phyloP scores from a whole-genome alignment of 257 asterid species.

The Fraxinus pennsylvanica region DNA sequence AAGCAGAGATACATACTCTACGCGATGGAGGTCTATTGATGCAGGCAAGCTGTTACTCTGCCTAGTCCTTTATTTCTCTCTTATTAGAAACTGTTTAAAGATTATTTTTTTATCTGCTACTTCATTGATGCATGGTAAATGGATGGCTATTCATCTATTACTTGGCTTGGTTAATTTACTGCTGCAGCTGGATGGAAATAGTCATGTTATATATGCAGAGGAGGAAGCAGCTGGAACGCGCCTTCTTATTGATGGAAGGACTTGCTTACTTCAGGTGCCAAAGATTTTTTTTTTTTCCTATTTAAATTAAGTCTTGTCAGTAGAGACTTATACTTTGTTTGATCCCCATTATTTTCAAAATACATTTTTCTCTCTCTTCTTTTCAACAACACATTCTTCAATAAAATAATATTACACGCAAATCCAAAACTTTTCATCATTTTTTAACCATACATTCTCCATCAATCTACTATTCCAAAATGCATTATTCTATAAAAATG shows the following conservation, averaged over 20 bases:
- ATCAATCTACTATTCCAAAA: no score
- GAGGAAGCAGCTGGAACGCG: slow-evolving; percentile 99
- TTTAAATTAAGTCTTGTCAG: slow-evolving; percentile 13
- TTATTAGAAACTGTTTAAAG: slow-evolving; percentile 14
- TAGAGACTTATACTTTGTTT: slow-evolving; percentile 4
- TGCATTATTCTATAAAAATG: no score
- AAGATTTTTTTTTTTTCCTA: slow-evolving; percentile 12
- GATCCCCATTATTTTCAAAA: no score
- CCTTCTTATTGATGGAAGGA: slow-evolving; percentile 97
- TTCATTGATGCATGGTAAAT: slow-evolving; percentile 16
- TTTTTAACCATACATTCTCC: no score
- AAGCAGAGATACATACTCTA: slow-evolving; percentile 96
- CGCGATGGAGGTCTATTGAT: slow-evolving; percentile 96
- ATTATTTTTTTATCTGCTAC: slow-evolving; percentile 14
- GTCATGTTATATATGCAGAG: slow-evolving; percentile 94
- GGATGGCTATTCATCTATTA: slow-evolving; percentile 18
- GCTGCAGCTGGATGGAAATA: slow-evolving; percentile 87
- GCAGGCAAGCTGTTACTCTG: slow-evolving; percentile 70
- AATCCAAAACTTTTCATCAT: no score
- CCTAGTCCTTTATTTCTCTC: slow-evolving; percentile 19
- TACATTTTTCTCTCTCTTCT: no score
- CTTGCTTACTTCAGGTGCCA: slow-evolving; percentile 97
- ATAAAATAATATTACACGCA: no score
- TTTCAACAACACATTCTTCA: no score
- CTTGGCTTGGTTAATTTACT: slow-evolving; percentile 28